Evolutionary conservation across 345 rosid species (phyloP).

Genomic region (Kernera saxatilis): DNA sequence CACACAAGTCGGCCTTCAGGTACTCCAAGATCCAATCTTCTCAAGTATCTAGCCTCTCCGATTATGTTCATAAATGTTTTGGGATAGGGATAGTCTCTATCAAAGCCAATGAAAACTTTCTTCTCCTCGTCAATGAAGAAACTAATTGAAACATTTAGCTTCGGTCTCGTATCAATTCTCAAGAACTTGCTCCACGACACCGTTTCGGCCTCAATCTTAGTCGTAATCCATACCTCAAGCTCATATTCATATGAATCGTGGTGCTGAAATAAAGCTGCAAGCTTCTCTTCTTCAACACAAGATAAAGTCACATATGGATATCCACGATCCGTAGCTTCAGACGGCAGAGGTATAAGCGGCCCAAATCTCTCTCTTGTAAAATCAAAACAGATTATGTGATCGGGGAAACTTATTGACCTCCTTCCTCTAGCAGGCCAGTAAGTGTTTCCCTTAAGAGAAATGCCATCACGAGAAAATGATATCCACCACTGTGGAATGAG

Average conservation of each 20-base stretch:
- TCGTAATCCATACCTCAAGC: neutral
- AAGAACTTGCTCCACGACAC: neutral
- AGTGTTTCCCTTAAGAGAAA: too few species aligned
- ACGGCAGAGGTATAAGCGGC: neutral
- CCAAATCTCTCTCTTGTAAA: neutral
- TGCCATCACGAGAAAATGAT: neutral
- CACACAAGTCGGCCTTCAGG: neutral
- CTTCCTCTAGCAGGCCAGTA: neutral
- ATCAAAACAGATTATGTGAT: neutral
- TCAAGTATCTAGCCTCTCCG: neutral
- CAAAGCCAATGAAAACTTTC: neutral
- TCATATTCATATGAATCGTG: neutral
- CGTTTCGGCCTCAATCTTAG: neutral
- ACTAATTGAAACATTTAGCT: neutral
- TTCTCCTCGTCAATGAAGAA: neutral
- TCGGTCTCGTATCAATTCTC: neutral
- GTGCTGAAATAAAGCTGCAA: neutral
- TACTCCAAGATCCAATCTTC: neutral
- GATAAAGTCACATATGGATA: neutral
- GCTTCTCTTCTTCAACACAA: neutral
- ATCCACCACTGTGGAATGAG: neutral
- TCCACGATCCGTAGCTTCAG: too few species aligned
- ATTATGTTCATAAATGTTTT: neutral
- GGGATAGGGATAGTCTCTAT: neutral
- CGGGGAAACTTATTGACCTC: too few species aligned